phyloP scores from a whole-genome alignment of 768 basidiomycete genomes.

The Austroboletus festivus region DNA sequence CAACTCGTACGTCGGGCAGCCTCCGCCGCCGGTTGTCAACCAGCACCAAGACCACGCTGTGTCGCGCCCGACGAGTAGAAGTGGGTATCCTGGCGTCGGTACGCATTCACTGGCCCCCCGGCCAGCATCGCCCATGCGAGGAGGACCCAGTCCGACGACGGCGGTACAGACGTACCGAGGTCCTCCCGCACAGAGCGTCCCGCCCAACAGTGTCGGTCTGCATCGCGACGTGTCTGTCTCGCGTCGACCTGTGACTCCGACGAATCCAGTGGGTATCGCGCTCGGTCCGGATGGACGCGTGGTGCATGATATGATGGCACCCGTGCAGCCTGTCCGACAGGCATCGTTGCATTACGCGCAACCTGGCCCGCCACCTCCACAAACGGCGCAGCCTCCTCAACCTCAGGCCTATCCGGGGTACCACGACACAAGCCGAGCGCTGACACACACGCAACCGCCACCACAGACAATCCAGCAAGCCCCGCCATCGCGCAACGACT shows the following conservation, averaged over 20 bases:
- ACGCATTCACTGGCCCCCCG: slow-evolving; percentile 65
- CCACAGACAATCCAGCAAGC: slow-evolving; percentile 20
- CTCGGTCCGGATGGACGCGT: slow-evolving; percentile 81
- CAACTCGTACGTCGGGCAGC: slow-evolving; percentile 45
- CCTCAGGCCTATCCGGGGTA: slow-evolving; percentile 10
- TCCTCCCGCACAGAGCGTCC: slow-evolving; percentile 1
- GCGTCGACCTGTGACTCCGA: slow-evolving; percentile 60
- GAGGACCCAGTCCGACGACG: slow-evolving; percentile 19
- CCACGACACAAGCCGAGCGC: slow-evolving; percentile 28
- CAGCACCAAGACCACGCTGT: slow-evolving; percentile 35
- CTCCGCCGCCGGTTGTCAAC: slow-evolving; percentile 27
- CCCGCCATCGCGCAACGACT: slow-evolving; percentile 19
- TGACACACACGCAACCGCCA: slow-evolving; percentile 34
- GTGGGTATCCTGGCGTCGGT: slow-evolving; percentile 81
- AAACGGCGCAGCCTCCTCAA: slow-evolving; percentile 13
- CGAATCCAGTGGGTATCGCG: slow-evolving; percentile 78
- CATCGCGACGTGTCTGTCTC: slow-evolving; percentile 26
- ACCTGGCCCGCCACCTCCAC: slow-evolving; percentile 1
- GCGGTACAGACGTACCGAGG: slow-evolving; percentile 6
- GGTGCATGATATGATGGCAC: slow-evolving; percentile 73
- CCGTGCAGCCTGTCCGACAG: slow-evolving; percentile 21
- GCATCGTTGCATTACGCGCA: slow-evolving; percentile 11
- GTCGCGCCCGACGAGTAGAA: slow-evolving; percentile 52
- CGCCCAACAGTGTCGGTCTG: not conserved
- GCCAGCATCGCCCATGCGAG: slow-evolving; percentile 53